These are phyloP conservation scores for Byssothecium circinans DNA, from an alignment of 2,329 filamentous ascomycete genomes.

Conservation along the genomic window DNA sequence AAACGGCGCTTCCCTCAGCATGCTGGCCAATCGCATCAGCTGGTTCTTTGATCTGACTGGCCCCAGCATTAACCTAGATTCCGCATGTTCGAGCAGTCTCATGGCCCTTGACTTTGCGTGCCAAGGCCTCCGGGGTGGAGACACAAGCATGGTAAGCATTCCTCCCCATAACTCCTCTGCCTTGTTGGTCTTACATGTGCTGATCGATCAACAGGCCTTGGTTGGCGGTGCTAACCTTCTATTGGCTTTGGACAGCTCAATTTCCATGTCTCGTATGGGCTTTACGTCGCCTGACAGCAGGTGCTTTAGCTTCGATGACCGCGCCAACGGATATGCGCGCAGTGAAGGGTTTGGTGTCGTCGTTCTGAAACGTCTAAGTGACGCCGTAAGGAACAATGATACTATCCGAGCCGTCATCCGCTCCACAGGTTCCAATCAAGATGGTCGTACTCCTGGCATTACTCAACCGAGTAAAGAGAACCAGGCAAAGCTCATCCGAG, in stretches of 20 bases:
- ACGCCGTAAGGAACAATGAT: slow-evolving; percentile 24
- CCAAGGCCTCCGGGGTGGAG: slow-evolving; percentile 12
- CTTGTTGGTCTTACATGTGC: background rate
- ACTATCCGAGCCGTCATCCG: slow-evolving; percentile 32
- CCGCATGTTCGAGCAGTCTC: slow-evolving; percentile 30
- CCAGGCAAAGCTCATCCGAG: slow-evolving; percentile 33
- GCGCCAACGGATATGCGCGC: slow-evolving; percentile 64
- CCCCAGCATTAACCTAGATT: slow-evolving; percentile 28
- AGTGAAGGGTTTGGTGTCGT: slow-evolving; percentile 58
- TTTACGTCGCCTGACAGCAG: slow-evolving; percentile 36
- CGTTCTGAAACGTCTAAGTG: slow-evolving; percentile 25
- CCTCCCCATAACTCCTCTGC: background rate
- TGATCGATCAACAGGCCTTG: background rate
- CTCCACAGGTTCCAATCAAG: slow-evolving; percentile 26
- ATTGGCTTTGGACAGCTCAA: slow-evolving; percentile 12
- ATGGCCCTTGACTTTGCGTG: slow-evolving; percentile 27
- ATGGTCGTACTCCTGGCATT: slow-evolving; percentile 22
- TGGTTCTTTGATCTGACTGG: slow-evolving; percentile 31
- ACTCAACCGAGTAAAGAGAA: slow-evolving; percentile 47
- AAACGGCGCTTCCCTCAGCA: slow-evolving; percentile 1
- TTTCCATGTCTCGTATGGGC: slow-evolving; percentile 13
- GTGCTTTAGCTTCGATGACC: slow-evolving; percentile 48
- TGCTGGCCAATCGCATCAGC: slow-evolving; percentile 21
- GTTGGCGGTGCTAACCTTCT: slow-evolving; percentile 10
- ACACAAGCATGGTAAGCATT: slow-evolving; percentile 15